Evolutionary conservation across 1,139 yeast genomes (phyloP), one percentile per base, ranked within the genome.

Genomic region (Hemisphaericaspora subhashii): DNA sequence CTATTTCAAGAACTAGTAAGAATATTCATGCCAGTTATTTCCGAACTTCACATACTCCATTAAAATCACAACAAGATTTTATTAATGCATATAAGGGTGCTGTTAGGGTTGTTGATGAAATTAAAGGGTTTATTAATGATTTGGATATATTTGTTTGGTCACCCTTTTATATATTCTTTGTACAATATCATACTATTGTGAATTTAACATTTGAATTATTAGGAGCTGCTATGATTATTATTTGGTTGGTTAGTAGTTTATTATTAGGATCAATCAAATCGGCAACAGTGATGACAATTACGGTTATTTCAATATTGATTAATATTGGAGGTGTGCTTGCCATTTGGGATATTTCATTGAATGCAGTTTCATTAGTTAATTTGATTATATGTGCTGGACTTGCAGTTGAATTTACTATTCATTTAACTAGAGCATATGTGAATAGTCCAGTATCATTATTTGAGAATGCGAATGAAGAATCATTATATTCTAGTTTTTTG

Each of bases 371-470:
- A 43, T 67, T 92, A 45, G 98, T 92, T 16, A 92, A 92, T 53
- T 71, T 92, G 45, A 75, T 92, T 22, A 90, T 92, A 11, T 89
- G 97, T 59, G 82, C 86, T 4, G 98, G 98, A 0, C 68, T 92
- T 34, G 92, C 95, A 1, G 96, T 92, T 29, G 98, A 92, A 59
- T 92, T 92, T 55, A 87, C 96, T 38, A 79, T 86, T 21, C 98
- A 92, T 57, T 74, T 92, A 41, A 86, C 90, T 1, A 72, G 94
- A 43, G 89, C 94, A 1, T 92, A 81, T 57, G 75, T 83, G 27
- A 46, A 37, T 16, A 41, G 41, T 16, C 50, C 54, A 9, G 40
- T 45, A 4, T 43, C 47, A 5, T 44, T 46, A 16, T 39, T 48
- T 24, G 51, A 51, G 4, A 46, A 46, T 25, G 51, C 47, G 29